Evolutionary conservation across 2,329 filamentous ascomycete species (phyloP), one percentile per base, ranked within the genome.

Genomic region (Dactylellina haptotyla): DNA sequence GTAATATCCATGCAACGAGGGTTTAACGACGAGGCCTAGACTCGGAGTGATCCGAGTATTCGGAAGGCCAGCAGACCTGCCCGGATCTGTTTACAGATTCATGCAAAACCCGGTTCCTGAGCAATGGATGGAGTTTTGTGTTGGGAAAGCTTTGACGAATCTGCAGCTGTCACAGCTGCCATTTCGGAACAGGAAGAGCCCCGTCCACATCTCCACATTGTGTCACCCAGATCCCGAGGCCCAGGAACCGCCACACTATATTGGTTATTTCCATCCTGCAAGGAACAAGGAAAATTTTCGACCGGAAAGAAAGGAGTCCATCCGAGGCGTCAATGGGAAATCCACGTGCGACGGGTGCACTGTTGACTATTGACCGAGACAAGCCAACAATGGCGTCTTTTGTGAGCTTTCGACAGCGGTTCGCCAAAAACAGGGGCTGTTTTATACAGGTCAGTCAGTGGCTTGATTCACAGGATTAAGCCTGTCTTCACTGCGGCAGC

Each of bases 271-370:
- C 20, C 43, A 43, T 57, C 30, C 34, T 43, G 53, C 53, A 57
- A 57, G 53, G 53, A 14, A 54, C 50, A 34, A 26, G 18, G 45
- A 50, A 57, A 56, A 57, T 26, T 54, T 54, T 54, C 39, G 50
- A 18, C 50, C 16, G 32, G 18, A 14, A 39, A 54, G 39, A 54
- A 54, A 54, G 25, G 6, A 14, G 25, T 53, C 16, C 23, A 37
- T 32, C 50, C 50, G 30, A 34, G 50, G 50, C n/a, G 30, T n/a
- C 3, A 14, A 18, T 18, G 28, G n/a, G 20, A 12, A 54, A 16
- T 20, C 30, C 53, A 57, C 34, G 53, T 57, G 53, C 18, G 37
- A 43, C 12, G 14, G 18, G 28, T 34, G 43, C 53, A 57, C 12
- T 54, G 32, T 14, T 14, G 30, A 34, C 6, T 14, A 34, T 4